Conservation (phyloP, 129 eudicot species). For the Chrysanthemum lavandulifolium region DNA sequence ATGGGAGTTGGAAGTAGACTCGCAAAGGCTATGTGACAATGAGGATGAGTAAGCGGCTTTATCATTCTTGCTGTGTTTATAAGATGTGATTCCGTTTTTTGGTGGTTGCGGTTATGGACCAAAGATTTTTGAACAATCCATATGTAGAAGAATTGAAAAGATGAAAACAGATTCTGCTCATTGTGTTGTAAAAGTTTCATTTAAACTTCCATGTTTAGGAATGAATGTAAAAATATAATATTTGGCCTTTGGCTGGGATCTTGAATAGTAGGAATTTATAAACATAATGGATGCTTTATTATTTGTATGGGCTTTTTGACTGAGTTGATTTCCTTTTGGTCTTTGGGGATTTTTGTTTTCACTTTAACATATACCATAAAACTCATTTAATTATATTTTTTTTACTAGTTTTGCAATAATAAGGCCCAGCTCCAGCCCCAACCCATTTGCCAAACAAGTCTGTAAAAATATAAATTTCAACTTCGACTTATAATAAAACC, state of each 20-base stretch:
- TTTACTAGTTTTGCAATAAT: no score
- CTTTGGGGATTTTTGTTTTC: not conserved
- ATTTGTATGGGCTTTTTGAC: constrained; percentile 23
- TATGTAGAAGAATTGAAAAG: constrained; percentile 10
- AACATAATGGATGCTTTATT: constrained; percentile 25
- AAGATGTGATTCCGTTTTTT: constrained; percentile 10
- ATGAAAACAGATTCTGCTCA: constrained; percentile 5
- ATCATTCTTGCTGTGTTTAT: constrained; percentile 4
- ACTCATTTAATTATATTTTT: no score
- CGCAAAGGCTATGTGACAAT: constrained; percentile 28
- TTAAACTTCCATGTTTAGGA: constrained; percentile 23
- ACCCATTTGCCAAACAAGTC: no score
- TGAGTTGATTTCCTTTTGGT: constrained; percentile 22
- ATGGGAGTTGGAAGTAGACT: constrained; percentile 51
- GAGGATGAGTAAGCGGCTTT: constrained; percentile 21
- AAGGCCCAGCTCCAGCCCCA: no score
- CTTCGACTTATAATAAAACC: no score
- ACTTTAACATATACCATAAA: no score
- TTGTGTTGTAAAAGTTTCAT: constrained; percentile 21
- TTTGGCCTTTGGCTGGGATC: constrained; percentile 12
- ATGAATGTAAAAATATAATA: constrained; percentile 27
- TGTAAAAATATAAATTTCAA: no score
- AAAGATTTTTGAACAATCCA: constrained; percentile 15
- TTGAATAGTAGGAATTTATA: constrained; percentile 24
- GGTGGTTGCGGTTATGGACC: not conserved